Percentiles rank a stretch among this genome's conserved stretches.
These are phyloP conservation scores for Colletotrichum cuscutae DNA, from an alignment of 2,329 filamentous ascomycete genomes.

Conservation along the genomic window DNA sequence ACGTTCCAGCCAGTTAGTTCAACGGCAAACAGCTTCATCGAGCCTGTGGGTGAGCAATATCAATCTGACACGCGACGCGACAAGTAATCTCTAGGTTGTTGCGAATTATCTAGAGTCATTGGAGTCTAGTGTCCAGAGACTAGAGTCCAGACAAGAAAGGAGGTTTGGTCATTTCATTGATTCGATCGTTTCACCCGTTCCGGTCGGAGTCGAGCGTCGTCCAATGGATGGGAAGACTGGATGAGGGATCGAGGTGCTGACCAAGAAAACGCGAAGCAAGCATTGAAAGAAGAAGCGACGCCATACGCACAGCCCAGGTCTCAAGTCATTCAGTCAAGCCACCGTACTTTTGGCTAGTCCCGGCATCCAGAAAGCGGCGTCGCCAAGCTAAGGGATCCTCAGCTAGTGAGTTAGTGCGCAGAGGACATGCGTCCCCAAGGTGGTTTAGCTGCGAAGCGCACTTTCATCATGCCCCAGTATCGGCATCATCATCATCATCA, in stretches of 20 bases:
- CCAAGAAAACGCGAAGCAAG: conserved; percentile 7
- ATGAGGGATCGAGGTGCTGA: neutral
- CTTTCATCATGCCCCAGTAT: neutral
- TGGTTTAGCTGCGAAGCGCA: neutral
- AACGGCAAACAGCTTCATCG: neutral
- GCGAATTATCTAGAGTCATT: neutral
- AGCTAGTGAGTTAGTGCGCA: neutral
- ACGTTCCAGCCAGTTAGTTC: neutral
- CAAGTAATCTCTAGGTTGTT: conserved; percentile 4
- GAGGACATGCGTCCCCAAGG: neutral
- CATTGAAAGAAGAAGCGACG: neutral
- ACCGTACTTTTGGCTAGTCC: conserved; percentile 24
- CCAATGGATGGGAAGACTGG: neutral
- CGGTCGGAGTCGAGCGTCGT: neutral
- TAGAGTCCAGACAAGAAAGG: neutral
- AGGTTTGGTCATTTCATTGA: conserved; percentile 8
- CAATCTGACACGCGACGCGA: conserved; percentile 30
- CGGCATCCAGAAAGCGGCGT: conserved; percentile 26
- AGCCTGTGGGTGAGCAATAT: neutral
- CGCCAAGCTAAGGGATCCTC: conserved; percentile 26
- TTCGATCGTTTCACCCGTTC: conserved; percentile 8
- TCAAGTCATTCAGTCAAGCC: conserved; percentile 17
- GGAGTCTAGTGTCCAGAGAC: no score
- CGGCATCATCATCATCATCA: neutral
- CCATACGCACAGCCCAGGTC: conserved; percentile 2